Evolutionary conservation across 768 basidiomycete genomes (phyloP).

Genomic region (Leccinum arenicola): DNA sequence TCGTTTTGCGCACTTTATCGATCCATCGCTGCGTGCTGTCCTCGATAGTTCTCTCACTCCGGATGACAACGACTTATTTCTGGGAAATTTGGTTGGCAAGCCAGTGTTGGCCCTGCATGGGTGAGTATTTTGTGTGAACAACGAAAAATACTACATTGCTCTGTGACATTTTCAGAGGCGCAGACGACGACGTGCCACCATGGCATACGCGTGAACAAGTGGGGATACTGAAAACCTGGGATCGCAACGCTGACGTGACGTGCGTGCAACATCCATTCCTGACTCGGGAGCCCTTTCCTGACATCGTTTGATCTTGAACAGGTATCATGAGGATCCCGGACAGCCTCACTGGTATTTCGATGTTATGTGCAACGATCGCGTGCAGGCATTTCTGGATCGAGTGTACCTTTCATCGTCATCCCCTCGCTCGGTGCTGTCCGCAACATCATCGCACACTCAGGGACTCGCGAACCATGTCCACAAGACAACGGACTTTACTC

Average conservation of each 20-base stretch:
- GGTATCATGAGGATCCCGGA: slow-evolving; percentile 60
- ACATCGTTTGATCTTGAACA: slow-evolving; percentile 22
- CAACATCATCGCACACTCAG: background rate
- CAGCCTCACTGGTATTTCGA: slow-evolving; percentile 70
- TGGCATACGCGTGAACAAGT: slow-evolving; percentile 78
- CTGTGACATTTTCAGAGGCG: slow-evolving; percentile 44
- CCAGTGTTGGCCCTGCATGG: slow-evolving; percentile 79
- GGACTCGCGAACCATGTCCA: background rate
- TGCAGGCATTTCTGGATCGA: slow-evolving; percentile 54
- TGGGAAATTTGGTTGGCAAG: slow-evolving; percentile 70
- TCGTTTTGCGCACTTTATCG: slow-evolving; percentile 84
- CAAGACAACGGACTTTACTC: slow-evolving; percentile 45
- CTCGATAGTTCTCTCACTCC: slow-evolving; percentile 72
- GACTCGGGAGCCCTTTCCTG: background rate
- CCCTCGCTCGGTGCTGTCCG: background rate
- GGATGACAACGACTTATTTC: slow-evolving; percentile 85
- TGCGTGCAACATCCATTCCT: slow-evolving; percentile 28
- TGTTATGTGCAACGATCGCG: slow-evolving; percentile 53
- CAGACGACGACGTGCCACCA: slow-evolving; percentile 83
- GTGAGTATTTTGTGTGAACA: slow-evolving; percentile 36
- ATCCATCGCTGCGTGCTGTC: slow-evolving; percentile 69
- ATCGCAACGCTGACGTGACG: slow-evolving; percentile 50
- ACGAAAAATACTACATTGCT: background rate
- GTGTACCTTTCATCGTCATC: slow-evolving; percentile 14
- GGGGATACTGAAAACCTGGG: slow-evolving; percentile 57